A percentile compares a stretch with the other conserved stretches of the same genome.
These are phyloP conservation scores for Purshia tridentata DNA, from an alignment of 306 rosid genomes.

Conservation along the genomic window DNA sequence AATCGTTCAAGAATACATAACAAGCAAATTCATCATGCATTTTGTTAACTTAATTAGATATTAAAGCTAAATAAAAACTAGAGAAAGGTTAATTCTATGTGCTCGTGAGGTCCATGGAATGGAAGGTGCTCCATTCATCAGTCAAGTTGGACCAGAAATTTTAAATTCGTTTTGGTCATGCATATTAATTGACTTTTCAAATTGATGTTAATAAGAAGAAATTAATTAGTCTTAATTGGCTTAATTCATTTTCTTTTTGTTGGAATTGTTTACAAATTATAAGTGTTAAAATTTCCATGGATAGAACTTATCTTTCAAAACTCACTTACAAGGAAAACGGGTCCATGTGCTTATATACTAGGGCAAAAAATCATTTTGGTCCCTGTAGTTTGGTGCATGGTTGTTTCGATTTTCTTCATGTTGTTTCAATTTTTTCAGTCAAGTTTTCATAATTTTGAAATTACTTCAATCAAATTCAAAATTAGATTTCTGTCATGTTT, in stretches of 20 bases:
- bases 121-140: neutral
- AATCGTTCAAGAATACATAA: neutral
- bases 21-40: neutral
- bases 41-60: neutral
- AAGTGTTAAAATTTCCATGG: too few species aligned
- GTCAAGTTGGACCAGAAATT: neutral
- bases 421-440: too few species aligned
- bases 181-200: neutral
- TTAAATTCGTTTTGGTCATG: neutral
- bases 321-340: too few species aligned
- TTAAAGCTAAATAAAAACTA: slow-evolving; percentile 1
- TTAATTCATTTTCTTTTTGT: neutral
- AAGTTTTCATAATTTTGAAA: too few species aligned
- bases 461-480: too few species aligned
- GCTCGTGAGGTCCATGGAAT: neutral
- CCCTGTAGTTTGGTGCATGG: too few species aligned
- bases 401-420: too few species aligned
- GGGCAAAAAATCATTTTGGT: too few species aligned
- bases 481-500: too few species aligned
- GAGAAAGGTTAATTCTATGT: neutral
- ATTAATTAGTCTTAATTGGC: neutral
- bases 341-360: too few species aligned
- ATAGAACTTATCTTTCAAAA: too few species aligned
- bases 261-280: too few species aligned
- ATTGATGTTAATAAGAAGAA: neutral